Evolutionary conservation across 2,329 filamentous ascomycete species (phyloP).

Genomic region (Ilyonectria destructans): DNA sequence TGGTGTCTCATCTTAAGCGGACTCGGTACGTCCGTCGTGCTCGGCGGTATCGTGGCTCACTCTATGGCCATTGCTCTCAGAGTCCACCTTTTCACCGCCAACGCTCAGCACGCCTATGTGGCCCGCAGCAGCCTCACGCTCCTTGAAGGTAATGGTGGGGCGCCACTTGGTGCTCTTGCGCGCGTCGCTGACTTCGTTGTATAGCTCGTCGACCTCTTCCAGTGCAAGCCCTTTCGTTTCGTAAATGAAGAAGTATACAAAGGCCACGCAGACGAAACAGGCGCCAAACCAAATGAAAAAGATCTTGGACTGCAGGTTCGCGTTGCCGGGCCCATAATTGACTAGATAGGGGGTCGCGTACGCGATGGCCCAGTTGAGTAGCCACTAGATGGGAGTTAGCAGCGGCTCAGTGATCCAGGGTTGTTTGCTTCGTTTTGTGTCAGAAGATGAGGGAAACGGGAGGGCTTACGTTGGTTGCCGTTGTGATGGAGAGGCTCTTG

Average conservation of each 20-base stretch:
- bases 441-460: not conserved
- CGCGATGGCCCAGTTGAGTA: conserved; percentile 84
- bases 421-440: not conserved
- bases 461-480: conserved; percentile 72
- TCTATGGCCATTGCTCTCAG: conserved; percentile 1
- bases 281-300: conserved; percentile 85
- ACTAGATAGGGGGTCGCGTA: conserved; percentile 87
- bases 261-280: conserved; percentile 80
- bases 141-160: conserved; percentile 46
- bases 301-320: conserved; percentile 81
- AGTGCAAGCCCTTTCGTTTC: conserved; percentile 89
- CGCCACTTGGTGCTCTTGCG: conserved; percentile 69
- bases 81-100: not conserved
- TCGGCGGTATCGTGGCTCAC: not conserved
- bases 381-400: conserved; percentile 63
- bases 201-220: conserved; percentile 87
- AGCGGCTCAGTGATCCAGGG: too few species aligned
- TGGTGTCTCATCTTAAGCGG: not conserved
- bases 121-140: not conserved
- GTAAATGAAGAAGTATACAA: conserved; percentile 84
- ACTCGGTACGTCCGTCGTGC: not conserved
- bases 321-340: conserved; percentile 78
- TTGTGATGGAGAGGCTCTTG: conserved; percentile 76
- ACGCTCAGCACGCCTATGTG: not conserved
- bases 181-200: conserved; percentile 73